Evolutionary conservation across 75 land plant genomes (phyloP).

Genomic region (Cupressus sempervirens): DNA sequence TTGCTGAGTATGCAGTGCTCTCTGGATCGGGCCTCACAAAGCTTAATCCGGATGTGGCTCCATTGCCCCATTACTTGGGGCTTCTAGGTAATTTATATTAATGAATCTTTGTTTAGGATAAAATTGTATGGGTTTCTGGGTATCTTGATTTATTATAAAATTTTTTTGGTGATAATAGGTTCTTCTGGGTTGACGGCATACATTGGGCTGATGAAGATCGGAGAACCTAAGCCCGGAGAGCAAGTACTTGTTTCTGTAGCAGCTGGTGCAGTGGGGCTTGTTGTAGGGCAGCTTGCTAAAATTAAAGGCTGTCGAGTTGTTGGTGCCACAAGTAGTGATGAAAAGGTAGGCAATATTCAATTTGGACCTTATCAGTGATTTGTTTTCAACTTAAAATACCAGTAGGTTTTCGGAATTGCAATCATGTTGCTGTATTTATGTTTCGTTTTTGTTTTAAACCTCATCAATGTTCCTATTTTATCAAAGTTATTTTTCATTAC

Average conservation of each 20-base stretch:
- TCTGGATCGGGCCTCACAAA: background rate
- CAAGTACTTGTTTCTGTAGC: constrained; percentile 46
- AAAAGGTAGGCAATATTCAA: constrained; percentile 29
- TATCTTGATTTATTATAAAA: background rate
- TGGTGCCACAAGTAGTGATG: constrained; percentile 47
- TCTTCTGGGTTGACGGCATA: constrained; percentile 46
- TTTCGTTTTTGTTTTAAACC: too few relatives aligned
- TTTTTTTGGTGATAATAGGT: constrained; percentile 16
- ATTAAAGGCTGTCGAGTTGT: constrained; percentile 51
- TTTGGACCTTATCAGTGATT: background rate
- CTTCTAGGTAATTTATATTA: background rate
- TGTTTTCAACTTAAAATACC: background rate
- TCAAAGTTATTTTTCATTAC: background rate
- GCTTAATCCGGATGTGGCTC: background rate
- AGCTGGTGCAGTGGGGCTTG: constrained; percentile 56
- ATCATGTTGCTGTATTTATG: too few relatives aligned
- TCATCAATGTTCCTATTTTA: background rate
- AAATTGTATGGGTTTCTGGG: background rate
- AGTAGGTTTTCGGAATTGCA: background rate
- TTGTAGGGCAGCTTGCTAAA: constrained; percentile 56
- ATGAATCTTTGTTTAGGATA: background rate
- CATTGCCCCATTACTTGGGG: constrained; percentile 1
- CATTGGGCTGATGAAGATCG: constrained; percentile 37
- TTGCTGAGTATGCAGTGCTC: constrained; percentile 4
- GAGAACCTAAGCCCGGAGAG: constrained; percentile 28